These are phyloP conservation scores for Coniochaeta hoffmannii DNA, from an alignment of 2,329 filamentous ascomycete species.

Conservation along the genomic window DNA sequence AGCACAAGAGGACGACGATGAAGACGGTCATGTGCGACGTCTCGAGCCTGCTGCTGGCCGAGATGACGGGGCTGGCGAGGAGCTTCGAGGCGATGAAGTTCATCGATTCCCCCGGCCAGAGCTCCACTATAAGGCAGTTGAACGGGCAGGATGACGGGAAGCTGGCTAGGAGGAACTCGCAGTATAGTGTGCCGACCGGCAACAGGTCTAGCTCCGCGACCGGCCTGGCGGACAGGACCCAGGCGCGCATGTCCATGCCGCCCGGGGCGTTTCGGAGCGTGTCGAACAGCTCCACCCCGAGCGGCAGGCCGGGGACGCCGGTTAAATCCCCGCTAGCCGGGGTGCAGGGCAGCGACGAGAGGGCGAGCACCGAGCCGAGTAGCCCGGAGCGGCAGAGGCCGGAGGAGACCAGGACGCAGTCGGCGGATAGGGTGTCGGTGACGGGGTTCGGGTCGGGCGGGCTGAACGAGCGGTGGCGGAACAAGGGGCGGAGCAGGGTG, in stretches of 20 bases:
- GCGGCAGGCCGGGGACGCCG: constrained; percentile 39
- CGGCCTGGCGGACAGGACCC: constrained; percentile 48
- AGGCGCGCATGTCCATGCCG: constrained; percentile 77
- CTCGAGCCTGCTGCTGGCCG: constrained; percentile 64
- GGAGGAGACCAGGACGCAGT: constrained; percentile 41
- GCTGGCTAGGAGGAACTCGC: constrained; percentile 45
- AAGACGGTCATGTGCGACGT: constrained; percentile 76
- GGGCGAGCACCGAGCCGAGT: constrained; percentile 22
- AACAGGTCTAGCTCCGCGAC: constrained; percentile 48
- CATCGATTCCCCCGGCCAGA: constrained; percentile 67
- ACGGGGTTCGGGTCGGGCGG: constrained; percentile 67
- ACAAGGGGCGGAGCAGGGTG: constrained; percentile 73
- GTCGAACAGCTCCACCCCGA: constrained; percentile 42
- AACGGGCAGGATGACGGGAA: constrained; percentile 35
- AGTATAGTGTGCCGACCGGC: constrained; percentile 37
- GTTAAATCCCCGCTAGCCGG: no score
- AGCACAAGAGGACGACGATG: constrained; percentile 70
- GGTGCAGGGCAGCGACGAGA: constrained; percentile 42
- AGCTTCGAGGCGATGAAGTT: constrained; percentile 65
- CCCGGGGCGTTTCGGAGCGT: constrained; percentile 47
- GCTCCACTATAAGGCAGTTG: constrained; percentile 28
- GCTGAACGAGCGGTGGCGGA: constrained; percentile 68
- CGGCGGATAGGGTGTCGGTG: constrained; percentile 51
- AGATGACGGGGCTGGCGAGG: constrained; percentile 67
- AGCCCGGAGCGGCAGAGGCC: constrained; percentile 35